Evolutionary conservation across 2,329 filamentous ascomycete genomes (phyloP).

Genomic region (Aspergillus sp.): DNA sequence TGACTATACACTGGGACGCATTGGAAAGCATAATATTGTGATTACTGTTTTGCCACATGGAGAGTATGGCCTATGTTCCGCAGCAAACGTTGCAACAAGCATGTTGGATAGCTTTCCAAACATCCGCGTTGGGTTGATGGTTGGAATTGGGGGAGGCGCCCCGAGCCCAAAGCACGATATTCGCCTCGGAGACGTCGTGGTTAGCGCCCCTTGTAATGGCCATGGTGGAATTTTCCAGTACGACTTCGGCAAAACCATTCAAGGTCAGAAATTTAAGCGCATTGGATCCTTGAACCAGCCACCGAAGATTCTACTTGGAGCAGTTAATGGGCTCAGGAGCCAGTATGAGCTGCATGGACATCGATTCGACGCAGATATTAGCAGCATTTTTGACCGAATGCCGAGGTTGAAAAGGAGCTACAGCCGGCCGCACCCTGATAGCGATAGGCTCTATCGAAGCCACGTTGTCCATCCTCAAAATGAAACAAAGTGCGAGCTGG

Average conservation of each 20-base stretch:
- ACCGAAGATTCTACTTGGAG: conserved; percentile 12
- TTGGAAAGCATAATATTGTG: neutral
- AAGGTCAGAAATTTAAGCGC: conserved; percentile 11
- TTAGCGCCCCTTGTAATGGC: neutral
- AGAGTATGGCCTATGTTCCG: too few species aligned
- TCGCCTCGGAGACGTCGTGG: conserved; percentile 1
- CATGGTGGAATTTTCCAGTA: conserved; percentile 17
- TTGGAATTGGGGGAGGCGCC: neutral
- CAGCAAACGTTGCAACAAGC: too few species aligned
- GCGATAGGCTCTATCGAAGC: conserved; percentile 9
- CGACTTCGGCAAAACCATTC: conserved; percentile 18
- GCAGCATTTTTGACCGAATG: neutral
- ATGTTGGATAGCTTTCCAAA: too few species aligned
- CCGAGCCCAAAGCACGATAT: neutral
- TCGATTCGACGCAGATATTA: conserved; percentile 2
- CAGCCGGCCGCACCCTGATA: neutral
- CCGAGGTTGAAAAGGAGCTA: conserved; percentile 4
- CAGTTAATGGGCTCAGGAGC: conserved; percentile 11
- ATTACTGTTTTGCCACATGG: neutral
- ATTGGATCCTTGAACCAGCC: conserved; percentile 18
- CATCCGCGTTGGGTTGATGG: neutral
- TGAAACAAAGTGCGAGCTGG: neutral
- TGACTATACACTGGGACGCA: neutral
- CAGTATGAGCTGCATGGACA: conserved; percentile 9
- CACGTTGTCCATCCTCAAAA: neutral